Evolutionary conservation across 495 filamentous ascomycete species (phyloP), one percentile per base, ranked within the genome.

Genomic region (Hypoxylon perforatum): DNA sequence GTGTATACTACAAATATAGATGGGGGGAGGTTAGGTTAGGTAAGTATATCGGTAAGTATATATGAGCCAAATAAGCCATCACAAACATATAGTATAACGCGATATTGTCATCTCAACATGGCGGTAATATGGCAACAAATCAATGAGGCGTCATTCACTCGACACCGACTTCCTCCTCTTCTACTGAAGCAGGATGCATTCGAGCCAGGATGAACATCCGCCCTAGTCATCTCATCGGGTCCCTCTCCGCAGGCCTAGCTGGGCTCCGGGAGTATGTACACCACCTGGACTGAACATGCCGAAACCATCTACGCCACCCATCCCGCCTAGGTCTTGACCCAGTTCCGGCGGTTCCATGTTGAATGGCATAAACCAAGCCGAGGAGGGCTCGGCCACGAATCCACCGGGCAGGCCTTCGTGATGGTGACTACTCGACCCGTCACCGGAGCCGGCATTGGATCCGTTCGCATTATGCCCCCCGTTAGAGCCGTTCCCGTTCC

Each of bases 321-420:
- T 73, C 11, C 76, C 73, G 7, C 75, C 80, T 21, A 80, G 54
- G 12, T 87, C 86, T 30, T 82, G 80, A 12, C 82, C 84, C 19
- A 88, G 74, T 52, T 86, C 84, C 19, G 87, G 86, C 51, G 91
- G 92, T 63, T 93, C 90, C 78, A 94, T 86, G 70, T 97, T 97
- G 79, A 97, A 97, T 2, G 94, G 94, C 80, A 96, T 88, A 76
- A 97, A 97, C 94, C 94, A 97, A 19, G 93, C 92, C 42, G 83
- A 86, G 54, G 88, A 92, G 1, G 90, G 77, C 63, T 84, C 82
- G 12, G 74, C 58, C 8, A 71, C 60, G 44, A 75, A 79, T 17
- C 73, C 72, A 10, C 51, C 69, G 11, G 65, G 63, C 38, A 74
- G 23, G 14, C 58, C 17, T 3, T 74, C 72, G 19, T 74, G 70